phyloP scores from a whole-genome alignment of 768 basidiomycete genomes.

The Mrakia frigida region DNA sequence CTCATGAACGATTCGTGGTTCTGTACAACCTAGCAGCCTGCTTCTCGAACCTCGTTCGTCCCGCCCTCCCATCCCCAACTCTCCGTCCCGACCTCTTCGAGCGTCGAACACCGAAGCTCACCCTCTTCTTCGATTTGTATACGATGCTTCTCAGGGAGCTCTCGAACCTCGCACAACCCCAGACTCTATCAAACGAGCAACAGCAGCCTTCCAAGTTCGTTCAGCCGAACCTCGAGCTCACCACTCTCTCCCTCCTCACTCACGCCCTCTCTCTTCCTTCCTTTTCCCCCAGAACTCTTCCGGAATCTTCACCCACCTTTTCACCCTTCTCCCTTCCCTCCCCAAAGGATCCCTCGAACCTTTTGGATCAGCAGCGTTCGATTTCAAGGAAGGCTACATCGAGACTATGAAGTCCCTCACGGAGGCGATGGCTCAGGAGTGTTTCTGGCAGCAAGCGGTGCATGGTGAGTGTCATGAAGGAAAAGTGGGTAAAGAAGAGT shows the following conservation, averaged over 20 bases:
- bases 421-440: conserved; percentile 94
- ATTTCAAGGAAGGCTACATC: conserved; percentile 62
- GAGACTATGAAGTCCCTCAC: conserved; percentile 66
- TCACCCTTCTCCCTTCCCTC: conserved; percentile 39
- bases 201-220: conserved; percentile 62
- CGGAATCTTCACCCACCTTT: conserved; percentile 40
- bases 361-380: conserved; percentile 46
- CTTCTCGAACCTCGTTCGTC: conserved; percentile 65
- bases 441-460: conserved; percentile 88
- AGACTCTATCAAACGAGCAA: conserved; percentile 81
- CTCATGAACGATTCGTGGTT: conserved; percentile 70
- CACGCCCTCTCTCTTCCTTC: conserved; percentile 34
- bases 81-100: not conserved
- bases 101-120: not conserved
- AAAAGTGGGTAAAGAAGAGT: not conserved
- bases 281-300: conserved; percentile 34
- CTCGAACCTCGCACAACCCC: conserved; percentile 42
- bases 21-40: conserved; percentile 82
- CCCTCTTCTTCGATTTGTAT: not conserved
- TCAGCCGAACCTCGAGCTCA: conserved; percentile 47
- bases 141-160: conserved; percentile 16
- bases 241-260: conserved; percentile 53
- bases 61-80: not conserved
- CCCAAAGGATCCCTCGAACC: conserved; percentile 34
- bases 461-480: conserved; percentile 53